Evolutionary conservation across 1,284 basidiomycete genomes (phyloP).

Genomic region (Sparassis latifolia): DNA sequence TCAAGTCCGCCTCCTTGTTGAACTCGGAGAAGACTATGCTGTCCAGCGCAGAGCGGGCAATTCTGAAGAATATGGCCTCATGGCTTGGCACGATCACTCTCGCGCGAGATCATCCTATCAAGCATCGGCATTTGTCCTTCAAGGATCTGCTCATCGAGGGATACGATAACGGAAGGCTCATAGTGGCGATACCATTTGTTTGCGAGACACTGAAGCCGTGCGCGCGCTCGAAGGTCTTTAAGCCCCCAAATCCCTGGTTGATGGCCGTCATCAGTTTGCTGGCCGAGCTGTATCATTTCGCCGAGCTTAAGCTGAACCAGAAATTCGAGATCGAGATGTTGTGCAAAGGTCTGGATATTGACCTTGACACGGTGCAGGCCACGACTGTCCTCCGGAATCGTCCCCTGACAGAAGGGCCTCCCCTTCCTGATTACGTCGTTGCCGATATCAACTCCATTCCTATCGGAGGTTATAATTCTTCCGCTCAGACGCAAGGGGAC

Average conservation of each 20-base stretch:
- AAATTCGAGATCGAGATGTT: slow-evolving; percentile 99
- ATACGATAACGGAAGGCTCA: slow-evolving; percentile 86
- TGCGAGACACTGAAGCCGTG: slow-evolving; percentile 96
- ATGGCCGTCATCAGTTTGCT: slow-evolving; percentile 92
- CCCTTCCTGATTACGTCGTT: slow-evolving; percentile 60
- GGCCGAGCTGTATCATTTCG: slow-evolving; percentile 94
- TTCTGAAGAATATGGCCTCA: slow-evolving; percentile 90
- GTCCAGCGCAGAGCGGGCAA: slow-evolving; percentile 78
- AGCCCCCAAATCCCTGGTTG: slow-evolving; percentile 96
- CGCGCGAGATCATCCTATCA: slow-evolving; percentile 88
- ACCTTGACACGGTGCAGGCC: slow-evolving; percentile 83
- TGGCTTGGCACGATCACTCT: slow-evolving; percentile 96
- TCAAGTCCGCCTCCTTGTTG: slow-evolving; percentile 80
- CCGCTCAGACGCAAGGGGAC: slow-evolving; percentile 41
- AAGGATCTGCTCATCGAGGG: slow-evolving; percentile 96
- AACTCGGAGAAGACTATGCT: slow-evolving; percentile 91
- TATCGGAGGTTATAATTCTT: slow-evolving; percentile 58
- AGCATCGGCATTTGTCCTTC: slow-evolving; percentile 90
- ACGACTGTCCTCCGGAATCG: slow-evolving; percentile 77
- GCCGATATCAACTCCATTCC: slow-evolving; percentile 64
- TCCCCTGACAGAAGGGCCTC: slow-evolving; percentile 50
- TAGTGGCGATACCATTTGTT: slow-evolving; percentile 96
- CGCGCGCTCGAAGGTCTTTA: slow-evolving; percentile 86
- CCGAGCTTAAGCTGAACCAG: slow-evolving; percentile 93
- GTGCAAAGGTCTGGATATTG: slow-evolving; percentile 88